A percentile compares a stretch with the other conserved stretches of the same genome.
Evolutionary conservation across 257 asterid species (phyloP).

Genomic region (Nicotiana paniculata): DNA sequence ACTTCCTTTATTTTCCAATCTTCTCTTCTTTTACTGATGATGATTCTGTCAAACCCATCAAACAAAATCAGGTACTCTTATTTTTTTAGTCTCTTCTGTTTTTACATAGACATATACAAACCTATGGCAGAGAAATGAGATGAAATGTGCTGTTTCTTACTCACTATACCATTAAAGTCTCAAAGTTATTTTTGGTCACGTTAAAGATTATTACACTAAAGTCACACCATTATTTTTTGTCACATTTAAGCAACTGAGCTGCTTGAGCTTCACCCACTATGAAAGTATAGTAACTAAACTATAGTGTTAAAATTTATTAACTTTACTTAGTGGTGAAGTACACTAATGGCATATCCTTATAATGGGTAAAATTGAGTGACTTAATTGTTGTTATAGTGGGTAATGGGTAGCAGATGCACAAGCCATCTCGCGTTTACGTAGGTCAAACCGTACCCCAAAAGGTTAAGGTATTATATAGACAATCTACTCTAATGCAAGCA

Average conservation of each 20-base stretch:
- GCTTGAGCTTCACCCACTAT: no score
- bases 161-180: neutral
- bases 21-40: conserved; percentile 42
- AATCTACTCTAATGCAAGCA: no score
- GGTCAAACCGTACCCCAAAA: no score
- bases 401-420: no score
- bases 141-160: neutral
- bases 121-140: neutral
- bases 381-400: neutral
- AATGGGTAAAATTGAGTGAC: neutral
- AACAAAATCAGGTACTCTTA: conserved; percentile 36
- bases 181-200: neutral
- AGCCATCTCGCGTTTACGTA: no score
- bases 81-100: neutral
- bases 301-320: no score
- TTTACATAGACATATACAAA: neutral
- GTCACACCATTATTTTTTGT: no score
- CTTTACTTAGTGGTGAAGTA: neutral
- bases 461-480: no score
- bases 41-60: conserved; percentile 38
- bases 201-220: neutral
- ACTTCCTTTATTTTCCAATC: conserved; percentile 30
- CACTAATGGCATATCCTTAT: no score
- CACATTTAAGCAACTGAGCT: no score
- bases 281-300: neutral